Base-by-base conservation (phyloP, 1,139 yeast genomes). In the Sugiyamaella grinbergsii region DNA sequence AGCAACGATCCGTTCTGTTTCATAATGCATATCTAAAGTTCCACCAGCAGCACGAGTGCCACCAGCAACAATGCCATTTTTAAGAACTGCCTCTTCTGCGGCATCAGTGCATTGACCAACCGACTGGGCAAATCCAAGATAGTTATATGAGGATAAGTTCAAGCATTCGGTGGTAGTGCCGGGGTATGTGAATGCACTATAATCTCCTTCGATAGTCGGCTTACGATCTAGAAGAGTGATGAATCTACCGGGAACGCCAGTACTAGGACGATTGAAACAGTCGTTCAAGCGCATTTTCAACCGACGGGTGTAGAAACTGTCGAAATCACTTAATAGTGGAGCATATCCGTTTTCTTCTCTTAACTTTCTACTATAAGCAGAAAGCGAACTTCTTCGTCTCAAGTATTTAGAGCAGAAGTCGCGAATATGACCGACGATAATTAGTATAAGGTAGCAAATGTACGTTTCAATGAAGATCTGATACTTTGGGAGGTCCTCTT, bases 171-270 rank as follows among this genome's bases (percentile, higher is more conserved):
- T 78, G 4, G 83, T 76, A 13, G 82, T 76, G 22, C 97, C 97
- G 42, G 89, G 81, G 64, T 85, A 87, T 36, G 79, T 75, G 66
- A 79, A 88, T 58, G 74, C 73, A 58, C 68, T 64, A n/a, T 28
- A 29, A 38, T 53, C 45, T 76, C 65, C 80, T 62, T 80, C 78
- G 57, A 85, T 84, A 39, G 76, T 74, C 13, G 91, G 77, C 36
- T 75, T 73, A 60, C 98, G 80, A 62, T 89, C 91, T 62, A 85
- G 82, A 62, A 95, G 83, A 52, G 83, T 80, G 62, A 93, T 83
- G 62, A 76, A 84, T 68, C 99, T 81, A 20, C 99, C 99, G 0
- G 99, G 98, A 28, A 93, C 98, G 37, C 98, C 98, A 54, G 88
- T 86, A 28, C 95, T 88, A 31, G 97, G 97, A 66, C 97, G 82